These are phyloP conservation scores for Nicotiana attenuata DNA, from an alignment of 257 asterid species.

Conservation along the genomic window DNA sequence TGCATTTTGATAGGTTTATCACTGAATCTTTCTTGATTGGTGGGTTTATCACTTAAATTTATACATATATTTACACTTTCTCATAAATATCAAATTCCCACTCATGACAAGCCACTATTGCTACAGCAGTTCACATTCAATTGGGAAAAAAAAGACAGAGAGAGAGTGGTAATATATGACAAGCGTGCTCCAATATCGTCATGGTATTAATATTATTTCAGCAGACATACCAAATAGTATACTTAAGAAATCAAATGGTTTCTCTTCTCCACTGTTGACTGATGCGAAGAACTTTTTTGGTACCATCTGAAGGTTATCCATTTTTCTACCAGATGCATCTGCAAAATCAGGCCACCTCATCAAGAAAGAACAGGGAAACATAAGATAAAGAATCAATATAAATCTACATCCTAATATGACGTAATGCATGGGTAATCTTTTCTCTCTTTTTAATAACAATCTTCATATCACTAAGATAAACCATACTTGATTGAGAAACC, in stretches of 20 bases:
- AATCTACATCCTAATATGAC: neutral
- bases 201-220: neutral
- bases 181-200: neutral
- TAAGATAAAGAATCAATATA: constrained; percentile 1
- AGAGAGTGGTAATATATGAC: neutral
- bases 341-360: constrained; percentile 37
- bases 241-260: constrained; percentile 79
- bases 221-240: constrained; percentile 53
- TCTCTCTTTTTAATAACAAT: neutral
- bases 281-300: constrained; percentile 62
- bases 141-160: neutral
- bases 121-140: neutral
- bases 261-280: constrained; percentile 43
- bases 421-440: neutral
- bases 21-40: neutral
- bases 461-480: neutral
- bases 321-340: constrained; percentile 52
- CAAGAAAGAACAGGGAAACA: constrained; percentile 13
- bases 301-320: constrained; percentile 41
- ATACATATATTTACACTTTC: neutral
- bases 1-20: neutral
- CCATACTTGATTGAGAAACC: neutral
- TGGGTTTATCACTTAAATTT: neutral
- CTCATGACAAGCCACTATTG: neutral
- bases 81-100: neutral